A percentile compares a stretch with the other conserved stretches of the same genome.
Evolutionary conservation across 805 yeast species (phyloP).

Genomic region (Ogataea trehalophila): DNA sequence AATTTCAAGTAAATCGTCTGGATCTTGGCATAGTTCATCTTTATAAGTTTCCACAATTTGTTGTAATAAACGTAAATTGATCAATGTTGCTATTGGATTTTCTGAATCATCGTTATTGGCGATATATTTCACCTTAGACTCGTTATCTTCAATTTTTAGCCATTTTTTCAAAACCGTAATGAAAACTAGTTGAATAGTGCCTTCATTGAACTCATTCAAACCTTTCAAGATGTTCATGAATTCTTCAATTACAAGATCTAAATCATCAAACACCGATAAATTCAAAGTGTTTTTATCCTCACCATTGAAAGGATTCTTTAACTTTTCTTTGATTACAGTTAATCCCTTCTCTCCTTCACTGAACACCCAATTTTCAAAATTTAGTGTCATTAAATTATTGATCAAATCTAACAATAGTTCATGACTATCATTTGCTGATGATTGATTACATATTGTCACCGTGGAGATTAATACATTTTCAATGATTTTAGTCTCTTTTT

Average conservation of each 20-base stretch:
- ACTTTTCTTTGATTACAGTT: constrained; percentile 21
- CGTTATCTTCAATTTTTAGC: constrained; percentile 33
- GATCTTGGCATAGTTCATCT: constrained; percentile 49
- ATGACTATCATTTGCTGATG: constrained; percentile 2
- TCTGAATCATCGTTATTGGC: constrained; percentile 23
- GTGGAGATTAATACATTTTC: constrained; percentile 35
- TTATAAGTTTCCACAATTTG: constrained; percentile 52
- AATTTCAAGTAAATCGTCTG: constrained; percentile 51
- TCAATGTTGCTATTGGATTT: constrained; percentile 50
- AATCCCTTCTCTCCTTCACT: constrained; percentile 37
- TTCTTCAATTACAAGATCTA: constrained; percentile 39
- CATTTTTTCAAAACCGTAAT: constrained; percentile 53
- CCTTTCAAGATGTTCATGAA: constrained; percentile 14
- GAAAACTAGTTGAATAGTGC: constrained; percentile 43
- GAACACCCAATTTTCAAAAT: constrained; percentile 36
- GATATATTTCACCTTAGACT: neutral
- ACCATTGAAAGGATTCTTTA: constrained; percentile 3
- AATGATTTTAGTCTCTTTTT: constrained; percentile 33
- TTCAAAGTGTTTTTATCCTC: constrained; percentile 3
- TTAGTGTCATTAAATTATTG: constrained; percentile 20
- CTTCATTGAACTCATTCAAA: constrained; percentile 45
- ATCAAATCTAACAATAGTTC: constrained; percentile 10
- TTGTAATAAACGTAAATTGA: constrained; percentile 64
- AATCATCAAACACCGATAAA: constrained; percentile 31
- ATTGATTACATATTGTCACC: constrained; percentile 12